Base-by-base conservation (phyloP, 371 early-diverging fungal species). In the Mortierella sp. region DNA sequence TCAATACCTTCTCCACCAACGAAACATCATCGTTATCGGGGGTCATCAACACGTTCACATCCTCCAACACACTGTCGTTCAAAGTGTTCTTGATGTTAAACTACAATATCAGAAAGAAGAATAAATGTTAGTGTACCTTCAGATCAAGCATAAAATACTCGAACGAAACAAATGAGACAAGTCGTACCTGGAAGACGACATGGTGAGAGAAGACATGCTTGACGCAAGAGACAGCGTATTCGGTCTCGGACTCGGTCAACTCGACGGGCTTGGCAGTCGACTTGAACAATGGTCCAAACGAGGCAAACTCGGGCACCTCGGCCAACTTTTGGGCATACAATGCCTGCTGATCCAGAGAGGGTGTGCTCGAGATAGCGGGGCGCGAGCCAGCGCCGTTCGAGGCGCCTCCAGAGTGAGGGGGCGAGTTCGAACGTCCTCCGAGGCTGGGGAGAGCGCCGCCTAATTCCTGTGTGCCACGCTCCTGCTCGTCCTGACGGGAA, bases 31-130 rank as follows among this genome's bases (percentile, higher is more conserved):
- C 94, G 44, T 90, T 89, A 60, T 94, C 94, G 7, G 94, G 90
- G 72, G 93, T 93, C 97, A 98, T 97, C 11, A 92, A 89, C 78
- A 98, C 95, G 51, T 93, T 91, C 11, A 97, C 97, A 82, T 98
- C 95, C 88, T 98, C 99, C 82, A 99, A 89, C 54, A 98, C 88
- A 51, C 93, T 94, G 88, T 99, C 98, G 81, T 96, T 95, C 54
- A 99, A 89, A 1, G 99, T 99, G 90, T 99, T 99, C 75, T 92
- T 94, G 87, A 97, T 95, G 80, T 96, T 93, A 88, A 98, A 99
- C 92, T 94, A 78, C 35, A 16, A 24, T 3, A 68, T 35, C 24
- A 74, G 4, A 12, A 32, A 43, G 16, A 38, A 44, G 43, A 1
- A 32, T 48, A 4, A 10, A 2, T 18, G 71, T 35, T 48, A 48